Conservation (phyloP, 2,329 filamentous ascomycete species). For the Claviceps sorghi region DNA sequence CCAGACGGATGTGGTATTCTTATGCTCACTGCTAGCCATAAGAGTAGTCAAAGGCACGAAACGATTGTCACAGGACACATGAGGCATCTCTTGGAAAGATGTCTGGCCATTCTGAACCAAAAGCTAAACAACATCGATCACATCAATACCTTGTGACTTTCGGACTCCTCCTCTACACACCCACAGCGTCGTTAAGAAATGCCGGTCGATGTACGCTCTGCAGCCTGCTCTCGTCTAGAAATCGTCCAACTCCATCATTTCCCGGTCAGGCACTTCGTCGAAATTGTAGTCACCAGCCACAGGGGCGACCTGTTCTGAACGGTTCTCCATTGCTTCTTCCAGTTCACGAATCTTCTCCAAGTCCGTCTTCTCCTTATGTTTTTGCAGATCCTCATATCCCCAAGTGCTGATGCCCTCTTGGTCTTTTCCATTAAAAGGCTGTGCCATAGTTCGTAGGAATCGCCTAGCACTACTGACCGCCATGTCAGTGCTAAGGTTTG, state of each 20-base stretch:
- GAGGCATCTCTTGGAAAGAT: background rate
- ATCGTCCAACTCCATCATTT: conserved; percentile 38
- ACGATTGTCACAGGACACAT: conserved; percentile 14
- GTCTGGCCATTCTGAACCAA: background rate
- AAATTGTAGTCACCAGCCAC: conserved; percentile 31
- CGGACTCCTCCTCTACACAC: background rate
- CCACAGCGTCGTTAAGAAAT: background rate
- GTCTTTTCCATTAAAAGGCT: conserved; percentile 68
- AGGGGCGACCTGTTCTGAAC: conserved; percentile 8
- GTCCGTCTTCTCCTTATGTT: conserved; percentile 62
- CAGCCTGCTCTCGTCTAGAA: conserved; percentile 10
- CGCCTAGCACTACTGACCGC: conserved; percentile 77
- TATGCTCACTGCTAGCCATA: conserved; percentile 39
- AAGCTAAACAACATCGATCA: background rate
- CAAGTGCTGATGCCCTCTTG: conserved; percentile 91
- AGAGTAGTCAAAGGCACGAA: conserved; percentile 41
- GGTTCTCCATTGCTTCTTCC: conserved; percentile 26
- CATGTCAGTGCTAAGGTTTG: conserved; percentile 91
- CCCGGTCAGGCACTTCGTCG: conserved; percentile 37
- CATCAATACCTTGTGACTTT: background rate
- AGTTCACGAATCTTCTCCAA: conserved; percentile 52
- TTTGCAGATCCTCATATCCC: conserved; percentile 64
- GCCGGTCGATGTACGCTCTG: background rate
- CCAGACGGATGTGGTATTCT: too few relatives aligned
- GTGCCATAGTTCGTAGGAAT: conserved; percentile 82